Percentiles rank a stretch among this genome's conserved stretches.
These are phyloP conservation scores for Paraglomus brasilianum DNA, from an alignment of 192 early-diverging fungal genomes.

Conservation along the genomic window DNA sequence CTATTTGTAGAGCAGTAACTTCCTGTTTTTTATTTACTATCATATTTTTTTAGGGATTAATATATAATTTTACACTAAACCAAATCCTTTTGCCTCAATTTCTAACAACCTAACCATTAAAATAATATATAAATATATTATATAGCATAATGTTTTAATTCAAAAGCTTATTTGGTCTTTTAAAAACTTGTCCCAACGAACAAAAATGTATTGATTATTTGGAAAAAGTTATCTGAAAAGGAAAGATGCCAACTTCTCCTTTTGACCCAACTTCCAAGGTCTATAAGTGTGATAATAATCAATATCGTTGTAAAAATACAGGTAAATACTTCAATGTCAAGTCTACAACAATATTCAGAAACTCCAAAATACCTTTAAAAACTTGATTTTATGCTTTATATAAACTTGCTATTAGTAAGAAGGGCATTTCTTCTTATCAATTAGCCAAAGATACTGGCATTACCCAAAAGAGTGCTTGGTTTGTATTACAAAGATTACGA, in stretches of 20 bases:
- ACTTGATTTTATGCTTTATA: not conserved
- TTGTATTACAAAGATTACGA: conserved; percentile 4
- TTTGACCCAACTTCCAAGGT: not conserved
- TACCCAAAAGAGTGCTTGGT: not conserved
- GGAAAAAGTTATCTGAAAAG: conserved; percentile 3
- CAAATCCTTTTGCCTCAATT: too few species aligned
- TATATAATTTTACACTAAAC: too few species aligned
- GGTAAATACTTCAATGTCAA: not conserved
- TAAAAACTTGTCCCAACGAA: not conserved
- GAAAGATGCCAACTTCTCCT: not conserved
- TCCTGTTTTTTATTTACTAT: too few species aligned
- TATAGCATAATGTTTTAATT: too few species aligned
- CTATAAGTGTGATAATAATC: not conserved
- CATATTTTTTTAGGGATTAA: too few species aligned
- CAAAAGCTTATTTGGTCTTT: conserved; percentile 4
- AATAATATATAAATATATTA: too few species aligned
- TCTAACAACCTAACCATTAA: too few species aligned
- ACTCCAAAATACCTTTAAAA: not conserved
- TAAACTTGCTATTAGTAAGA: not conserved
- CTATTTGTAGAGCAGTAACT: too few species aligned
- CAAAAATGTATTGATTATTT: conserved; percentile 10
- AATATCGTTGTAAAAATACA: not conserved
- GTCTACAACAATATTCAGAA: not conserved
- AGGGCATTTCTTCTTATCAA: conserved; percentile 12
- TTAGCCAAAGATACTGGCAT: conserved; percentile 3